Evolutionary conservation across 805 yeast species (phyloP), one percentile per base, ranked within the genome.

Genomic region (Schizosaccharomyces octosporus): DNA sequence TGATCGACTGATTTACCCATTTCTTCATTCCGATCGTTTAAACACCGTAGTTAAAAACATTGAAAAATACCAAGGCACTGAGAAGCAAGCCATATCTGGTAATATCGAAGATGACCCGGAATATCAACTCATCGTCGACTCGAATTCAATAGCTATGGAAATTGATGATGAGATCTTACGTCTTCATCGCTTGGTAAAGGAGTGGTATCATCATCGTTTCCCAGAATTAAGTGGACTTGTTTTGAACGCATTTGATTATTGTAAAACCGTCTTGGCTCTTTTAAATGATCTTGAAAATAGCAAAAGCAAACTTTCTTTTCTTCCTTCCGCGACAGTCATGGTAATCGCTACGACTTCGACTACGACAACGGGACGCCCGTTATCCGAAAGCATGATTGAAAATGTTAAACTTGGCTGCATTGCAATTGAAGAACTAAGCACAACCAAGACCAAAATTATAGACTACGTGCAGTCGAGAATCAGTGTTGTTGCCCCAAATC

Each of bases 341-440:
- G 84, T 86, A 3, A 70, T 88, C 6, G 79, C 84, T 0, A 85
- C 89, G 84, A 79, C 94, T 0, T 81, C 84, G 29, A 78, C 80
- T 43, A 80, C 81, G 43, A 72, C 76, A 4, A 71, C 72, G 55
- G 72, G 74, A 4, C 63, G 63, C 0, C 64, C 68, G 0, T 65
- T 77, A 24, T 61, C 70, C 0, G 69, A 66, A 0, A 64, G 66
- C 0, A 78, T 76, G 60, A 64, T 80, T 61, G 65, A 66, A 0
- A 67, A 68, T 4, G 67, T 85, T 1, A 24, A 67, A 3, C 69
- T 71, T 4, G 78, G 81, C 0, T 79, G 85, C 64, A 72, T 74
- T 1, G 67, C 79, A 2, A 67, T 85, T 0, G 61, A 77, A 3
- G 71, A 73, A 7, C 72, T 87, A 13, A 73, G 76, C 55, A 70